Base-by-base conservation (phyloP, 2,329 filamentous ascomycete genomes). In the Alternaria metachromatica region DNA sequence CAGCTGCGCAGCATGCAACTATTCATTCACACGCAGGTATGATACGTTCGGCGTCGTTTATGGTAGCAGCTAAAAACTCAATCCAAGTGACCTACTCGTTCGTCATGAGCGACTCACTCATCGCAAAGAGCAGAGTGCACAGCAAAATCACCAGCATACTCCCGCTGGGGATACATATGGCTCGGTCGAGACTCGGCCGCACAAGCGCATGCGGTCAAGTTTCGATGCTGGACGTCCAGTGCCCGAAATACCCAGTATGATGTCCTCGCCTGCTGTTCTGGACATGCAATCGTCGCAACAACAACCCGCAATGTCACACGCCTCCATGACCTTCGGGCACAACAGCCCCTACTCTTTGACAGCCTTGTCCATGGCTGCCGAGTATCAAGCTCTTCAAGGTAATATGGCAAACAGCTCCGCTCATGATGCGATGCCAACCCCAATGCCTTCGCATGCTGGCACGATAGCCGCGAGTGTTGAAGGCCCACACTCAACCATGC, bases 21-120 rank as follows among this genome's bases (percentile, higher is more conserved):
- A 80, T 65, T 80, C 79, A 10, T 82, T 82, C 67, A 80, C 80
- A 10, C 72, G 80, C 69, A 81, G 80, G 80, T 81, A 80, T 28
- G 69, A 25, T 4, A 45, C n/a, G 5, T 28, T 21, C 50, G 10
- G 23, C 23, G 12, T 18, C 37, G 8, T 11, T 4, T n/a, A 30
- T 33, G 12, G 15, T 13, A 10, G 46, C 44, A 3, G 20, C 30
- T 62, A 51, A 46, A 43, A 20, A 5, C 37, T 43, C 15, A 11
- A 45, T 18, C 26, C n/a, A 56, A 81, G 77, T 66, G 80, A 82
- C 51, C 70, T 82, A 7, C 77, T 82, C 45, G 79, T 81, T 7
- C 79, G 80, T 10, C 80, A 82, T 67, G 78, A 80, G 60, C 71
- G 80, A 45, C 70, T 82, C 43, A 80, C 78, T 28, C 80, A 82